A percentile compares a stretch with the other conserved stretches of the same genome.
phyloP scores from a whole-genome alignment of 208 protist genomes.

The Leishmania lainsoni region DNA sequence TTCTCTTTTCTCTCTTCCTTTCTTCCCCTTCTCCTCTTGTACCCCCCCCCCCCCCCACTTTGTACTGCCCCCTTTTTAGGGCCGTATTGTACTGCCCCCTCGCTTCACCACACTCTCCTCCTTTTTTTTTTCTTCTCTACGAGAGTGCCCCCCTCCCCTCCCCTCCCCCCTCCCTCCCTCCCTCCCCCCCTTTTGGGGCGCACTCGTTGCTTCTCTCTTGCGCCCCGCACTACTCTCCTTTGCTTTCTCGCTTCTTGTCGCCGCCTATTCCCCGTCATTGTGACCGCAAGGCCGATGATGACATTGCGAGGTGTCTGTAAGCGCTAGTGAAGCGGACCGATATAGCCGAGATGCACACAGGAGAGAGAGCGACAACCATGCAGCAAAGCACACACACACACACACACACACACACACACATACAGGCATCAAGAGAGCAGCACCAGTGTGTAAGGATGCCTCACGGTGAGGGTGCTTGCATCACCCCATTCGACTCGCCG shows the following conservation, averaged over 20 bases:
- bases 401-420: not conserved
- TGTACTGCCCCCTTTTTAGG: not conserved
- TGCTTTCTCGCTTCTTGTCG: not conserved
- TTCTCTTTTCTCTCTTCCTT: not conserved
- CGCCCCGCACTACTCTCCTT: not conserved
- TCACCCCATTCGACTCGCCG: not conserved
- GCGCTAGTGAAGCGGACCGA: not conserved
- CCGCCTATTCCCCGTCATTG: not conserved
- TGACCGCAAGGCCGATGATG: not conserved
- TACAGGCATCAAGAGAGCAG: not conserved
- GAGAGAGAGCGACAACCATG: not conserved
- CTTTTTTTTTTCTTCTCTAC: not conserved
- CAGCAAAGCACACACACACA: not conserved
- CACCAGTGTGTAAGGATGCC: not conserved
- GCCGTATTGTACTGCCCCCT: not conserved
- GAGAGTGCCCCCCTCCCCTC: too few species aligned
- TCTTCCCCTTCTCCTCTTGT: not conserved
- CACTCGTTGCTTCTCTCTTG: not conserved
- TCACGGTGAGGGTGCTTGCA: not conserved
- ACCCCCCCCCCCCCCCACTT: not conserved
- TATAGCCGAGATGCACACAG: not conserved
- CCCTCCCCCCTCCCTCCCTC: too few species aligned
- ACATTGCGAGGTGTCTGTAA: not conserved
- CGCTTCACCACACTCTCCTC: not conserved
- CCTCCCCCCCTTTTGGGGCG: not conserved